phyloP scores from a whole-genome alignment of 2,329 filamentous ascomycete genomes.

The Epichloe typhina region DNA sequence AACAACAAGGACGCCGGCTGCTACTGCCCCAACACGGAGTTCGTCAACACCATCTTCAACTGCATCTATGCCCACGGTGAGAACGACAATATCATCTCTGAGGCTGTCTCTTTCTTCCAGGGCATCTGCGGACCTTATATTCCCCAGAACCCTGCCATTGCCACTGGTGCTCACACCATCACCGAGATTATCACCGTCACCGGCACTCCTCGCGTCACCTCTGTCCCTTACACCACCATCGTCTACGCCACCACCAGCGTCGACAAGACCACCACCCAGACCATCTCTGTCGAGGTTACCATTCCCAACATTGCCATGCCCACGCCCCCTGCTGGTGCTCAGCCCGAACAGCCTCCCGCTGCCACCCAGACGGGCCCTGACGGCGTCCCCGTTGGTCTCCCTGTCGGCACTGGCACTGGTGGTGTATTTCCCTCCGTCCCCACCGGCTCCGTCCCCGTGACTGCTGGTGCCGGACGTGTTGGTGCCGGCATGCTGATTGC shows the following conservation, averaged over 20 bases:
- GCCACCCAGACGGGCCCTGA: background rate
- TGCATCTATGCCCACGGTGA: conserved; percentile 70
- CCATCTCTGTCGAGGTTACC: conserved; percentile 36
- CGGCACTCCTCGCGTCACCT: conserved; percentile 34
- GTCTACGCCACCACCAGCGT: conserved; percentile 34
- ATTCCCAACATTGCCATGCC: conserved; percentile 41
- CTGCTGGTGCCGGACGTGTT: conserved; percentile 26
- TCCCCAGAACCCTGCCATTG: conserved; percentile 68
- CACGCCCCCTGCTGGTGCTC: conserved; percentile 15
- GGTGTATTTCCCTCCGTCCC: conserved; percentile 20
- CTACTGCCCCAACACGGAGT: conserved; percentile 71
- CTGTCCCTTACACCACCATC: conserved; percentile 38
- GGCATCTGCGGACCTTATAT: conserved; percentile 76
- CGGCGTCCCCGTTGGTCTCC: conserved; percentile 4
- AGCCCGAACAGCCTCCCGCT: conserved; percentile 9
- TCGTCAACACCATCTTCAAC: conserved; percentile 65
- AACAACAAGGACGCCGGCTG: conserved; percentile 73
- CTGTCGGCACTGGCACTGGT: conserved; percentile 20
- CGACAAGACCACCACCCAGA: conserved; percentile 33
- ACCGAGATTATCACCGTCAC: conserved; percentile 46
- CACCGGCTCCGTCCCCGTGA: conserved; percentile 21
- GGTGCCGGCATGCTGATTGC: conserved; percentile 31
- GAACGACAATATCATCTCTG: conserved; percentile 49
- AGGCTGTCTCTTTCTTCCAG: conserved; percentile 72
- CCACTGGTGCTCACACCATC: conserved; percentile 57